Evolutionary conservation across 108 stramenopile species (phyloP).

Genomic region (Epithemia pelagica): DNA sequence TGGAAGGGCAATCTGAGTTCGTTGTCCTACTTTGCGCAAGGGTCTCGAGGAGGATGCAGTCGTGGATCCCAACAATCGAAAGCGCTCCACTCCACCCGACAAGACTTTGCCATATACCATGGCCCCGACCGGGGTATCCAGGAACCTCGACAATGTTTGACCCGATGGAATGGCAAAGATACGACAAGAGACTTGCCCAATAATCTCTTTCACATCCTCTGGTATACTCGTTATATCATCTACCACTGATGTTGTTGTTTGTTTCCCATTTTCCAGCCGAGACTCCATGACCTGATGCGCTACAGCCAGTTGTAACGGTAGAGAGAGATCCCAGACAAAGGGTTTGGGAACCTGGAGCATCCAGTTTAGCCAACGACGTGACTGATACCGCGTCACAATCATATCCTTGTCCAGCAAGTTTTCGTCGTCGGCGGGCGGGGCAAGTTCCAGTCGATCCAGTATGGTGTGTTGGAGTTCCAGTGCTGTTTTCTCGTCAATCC

Average conservation of each 20-base stretch:
- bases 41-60: background rate
- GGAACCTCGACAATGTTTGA: slow-evolving; percentile 19
- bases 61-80: slow-evolving; percentile 29
- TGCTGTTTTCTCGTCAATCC: slow-evolving; percentile 34
- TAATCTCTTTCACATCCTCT: slow-evolving; percentile 31
- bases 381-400: background rate
- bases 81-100: slow-evolving; percentile 67
- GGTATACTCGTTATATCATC: background rate
- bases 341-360: slow-evolving; percentile 49
- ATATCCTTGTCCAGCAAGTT: background rate
- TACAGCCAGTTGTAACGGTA: slow-evolving; percentile 33
- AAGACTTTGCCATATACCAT: slow-evolving; percentile 76
- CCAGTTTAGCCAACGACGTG: slow-evolving; percentile 51
- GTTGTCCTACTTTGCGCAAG: slow-evolving; percentile 5
- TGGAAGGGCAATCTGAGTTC: background rate
- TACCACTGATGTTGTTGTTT: background rate
- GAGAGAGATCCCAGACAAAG: slow-evolving; percentile 50
- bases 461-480: slow-evolving; percentile 18
- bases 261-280: slow-evolving; percentile 9
- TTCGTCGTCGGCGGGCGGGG: background rate
- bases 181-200: slow-evolving; percentile 44
- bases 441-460: slow-evolving; percentile 13
- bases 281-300: slow-evolving; percentile 19
- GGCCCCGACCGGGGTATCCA: slow-evolving; percentile 38
- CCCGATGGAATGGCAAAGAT: slow-evolving; percentile 62